A percentile compares a stretch with the other conserved stretches of the same genome.
These are phyloP conservation scores for Echria macrotheca DNA, from an alignment of 495 filamentous ascomycete species.

Conservation along the genomic window DNA sequence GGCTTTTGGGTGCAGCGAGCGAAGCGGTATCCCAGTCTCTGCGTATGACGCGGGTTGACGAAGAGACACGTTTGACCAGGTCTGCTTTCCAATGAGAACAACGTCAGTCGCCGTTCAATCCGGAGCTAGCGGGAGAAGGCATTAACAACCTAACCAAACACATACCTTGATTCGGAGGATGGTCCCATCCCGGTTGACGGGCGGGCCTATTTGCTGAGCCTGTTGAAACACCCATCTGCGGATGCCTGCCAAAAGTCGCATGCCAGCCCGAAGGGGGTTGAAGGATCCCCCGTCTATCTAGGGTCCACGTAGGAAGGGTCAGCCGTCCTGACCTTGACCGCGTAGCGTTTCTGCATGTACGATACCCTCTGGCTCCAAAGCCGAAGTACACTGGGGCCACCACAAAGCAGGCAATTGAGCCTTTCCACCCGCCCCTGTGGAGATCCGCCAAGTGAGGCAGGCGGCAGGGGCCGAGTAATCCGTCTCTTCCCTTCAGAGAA, in stretches of 20 bases:
- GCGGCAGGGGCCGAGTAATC: conserved; percentile 17
- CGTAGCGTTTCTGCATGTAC: no score
- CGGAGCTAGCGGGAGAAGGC: conserved; percentile 18
- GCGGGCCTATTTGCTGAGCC: conserved; percentile 11
- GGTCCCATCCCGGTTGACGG: conserved; percentile 15
- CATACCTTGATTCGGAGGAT: conserved; percentile 3
- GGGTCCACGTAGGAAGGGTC: conserved; percentile 19
- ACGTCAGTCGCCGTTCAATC: conserved; percentile 15
- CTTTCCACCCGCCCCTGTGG: conserved; percentile 15
- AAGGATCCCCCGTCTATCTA: conserved; percentile 5
- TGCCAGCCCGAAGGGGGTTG: conserved; percentile 5
- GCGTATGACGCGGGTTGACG: no score
- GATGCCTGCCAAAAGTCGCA: conserved; percentile 19
- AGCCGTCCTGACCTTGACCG: conserved; percentile 18
- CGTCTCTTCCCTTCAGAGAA: conserved; percentile 16
- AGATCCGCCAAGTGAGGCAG: conserved; percentile 11
- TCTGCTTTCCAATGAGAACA: conserved; percentile 23
- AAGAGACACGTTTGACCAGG: conserved; percentile 20
- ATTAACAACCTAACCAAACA: conserved; percentile 13
- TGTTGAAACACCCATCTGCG: conserved; percentile 11
- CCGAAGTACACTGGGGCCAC: conserved; percentile 12
- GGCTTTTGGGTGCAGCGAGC: no score
- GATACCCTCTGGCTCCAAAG: no score
- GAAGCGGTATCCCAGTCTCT: no score
- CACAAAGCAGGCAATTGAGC: conserved; percentile 12